These are phyloP conservation scores for Abrus precatorius DNA, from an alignment of 306 rosid species.

Conservation along the genomic window DNA sequence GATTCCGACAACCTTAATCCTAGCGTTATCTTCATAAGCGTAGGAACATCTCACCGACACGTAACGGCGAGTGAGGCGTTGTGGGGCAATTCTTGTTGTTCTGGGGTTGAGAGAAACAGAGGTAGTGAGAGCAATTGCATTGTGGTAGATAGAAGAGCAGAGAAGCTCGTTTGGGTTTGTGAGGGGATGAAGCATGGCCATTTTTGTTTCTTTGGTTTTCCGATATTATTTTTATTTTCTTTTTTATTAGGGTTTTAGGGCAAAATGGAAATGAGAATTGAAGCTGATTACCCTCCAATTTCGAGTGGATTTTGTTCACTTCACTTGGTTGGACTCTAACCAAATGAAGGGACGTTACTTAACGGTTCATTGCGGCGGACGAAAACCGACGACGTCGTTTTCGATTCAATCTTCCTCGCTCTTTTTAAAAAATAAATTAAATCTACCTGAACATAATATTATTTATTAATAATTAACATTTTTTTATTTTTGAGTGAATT, in stretches of 20 bases:
- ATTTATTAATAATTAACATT: too few relatives aligned
- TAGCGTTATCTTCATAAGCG: constrained; percentile 75
- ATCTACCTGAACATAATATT: too few relatives aligned
- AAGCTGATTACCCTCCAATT: constrained; percentile 20
- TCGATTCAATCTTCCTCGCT: neutral
- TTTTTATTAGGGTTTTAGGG: constrained; percentile 54
- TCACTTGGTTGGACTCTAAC: neutral
- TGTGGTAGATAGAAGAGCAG: constrained; percentile 53
- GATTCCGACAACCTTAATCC: constrained; percentile 93
- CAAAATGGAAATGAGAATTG: constrained; percentile 2
- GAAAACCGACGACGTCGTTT: constrained; percentile 7
- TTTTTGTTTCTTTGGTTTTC: constrained; percentile 20
- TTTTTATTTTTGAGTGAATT: too few relatives aligned
- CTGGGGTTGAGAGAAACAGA: constrained; percentile 46
- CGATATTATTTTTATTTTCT: too few relatives aligned
- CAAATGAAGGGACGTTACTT: neutral
- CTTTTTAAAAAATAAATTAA: neutral
- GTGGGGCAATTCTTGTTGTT: neutral
- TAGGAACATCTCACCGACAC: constrained; percentile 68
- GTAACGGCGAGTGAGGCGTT: constrained; percentile 56
- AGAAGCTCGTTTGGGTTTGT: constrained; percentile 62
- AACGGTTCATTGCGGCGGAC: neutral
- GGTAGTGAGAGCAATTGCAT: constrained; percentile 37
- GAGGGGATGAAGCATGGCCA: constrained; percentile 67
- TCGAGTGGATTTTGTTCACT: constrained; percentile 10